Conservation (phyloP, 2,329 filamentous ascomycete genomes). For the Diaporthe sp. region DNA sequence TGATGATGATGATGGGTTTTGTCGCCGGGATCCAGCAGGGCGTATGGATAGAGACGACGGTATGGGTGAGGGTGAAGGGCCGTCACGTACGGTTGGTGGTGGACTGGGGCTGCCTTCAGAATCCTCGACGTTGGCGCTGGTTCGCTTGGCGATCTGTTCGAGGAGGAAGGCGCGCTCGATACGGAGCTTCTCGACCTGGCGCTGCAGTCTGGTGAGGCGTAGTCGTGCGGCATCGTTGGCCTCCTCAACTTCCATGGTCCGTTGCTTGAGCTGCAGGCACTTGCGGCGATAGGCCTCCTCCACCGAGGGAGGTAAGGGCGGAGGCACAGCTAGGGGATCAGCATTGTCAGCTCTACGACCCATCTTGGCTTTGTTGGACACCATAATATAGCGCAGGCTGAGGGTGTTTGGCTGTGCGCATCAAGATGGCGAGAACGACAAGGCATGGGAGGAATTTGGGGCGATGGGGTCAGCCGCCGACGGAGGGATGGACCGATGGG, state of each 20-base stretch:
- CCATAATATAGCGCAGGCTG: constrained; percentile 37
- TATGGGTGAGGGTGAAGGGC: constrained; percentile 41
- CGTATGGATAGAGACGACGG: constrained; percentile 39
- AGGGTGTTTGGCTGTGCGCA: constrained; percentile 4
- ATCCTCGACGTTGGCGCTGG: constrained; percentile 81
- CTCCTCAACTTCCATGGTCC: constrained; percentile 91
- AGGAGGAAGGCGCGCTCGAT: constrained; percentile 84
- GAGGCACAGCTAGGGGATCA: constrained; percentile 61
- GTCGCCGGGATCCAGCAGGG: constrained; percentile 40
- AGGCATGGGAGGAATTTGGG: constrained; percentile 30
- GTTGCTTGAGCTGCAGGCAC: constrained; percentile 93
- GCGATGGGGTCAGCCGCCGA: constrained; percentile 28
- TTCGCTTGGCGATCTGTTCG: constrained; percentile 80
- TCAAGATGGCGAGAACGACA: neutral
- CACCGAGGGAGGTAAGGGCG: constrained; percentile 85
- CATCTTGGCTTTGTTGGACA: constrained; percentile 38
- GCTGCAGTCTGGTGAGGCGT: constrained; percentile 83
- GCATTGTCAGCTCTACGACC: constrained; percentile 53
- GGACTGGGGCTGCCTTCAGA: constrained; percentile 85
- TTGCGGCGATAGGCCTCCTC: constrained; percentile 97
- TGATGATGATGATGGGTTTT: constrained; percentile 36
- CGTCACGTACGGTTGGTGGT: constrained; percentile 77
- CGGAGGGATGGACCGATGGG: constrained; percentile 17
- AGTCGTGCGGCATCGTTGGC: constrained; percentile 88
- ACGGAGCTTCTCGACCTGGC: constrained; percentile 91